Evolutionary conservation across 1,139 yeast genomes (phyloP).

Genomic region (Zygosaccharomyces sapae): DNA sequence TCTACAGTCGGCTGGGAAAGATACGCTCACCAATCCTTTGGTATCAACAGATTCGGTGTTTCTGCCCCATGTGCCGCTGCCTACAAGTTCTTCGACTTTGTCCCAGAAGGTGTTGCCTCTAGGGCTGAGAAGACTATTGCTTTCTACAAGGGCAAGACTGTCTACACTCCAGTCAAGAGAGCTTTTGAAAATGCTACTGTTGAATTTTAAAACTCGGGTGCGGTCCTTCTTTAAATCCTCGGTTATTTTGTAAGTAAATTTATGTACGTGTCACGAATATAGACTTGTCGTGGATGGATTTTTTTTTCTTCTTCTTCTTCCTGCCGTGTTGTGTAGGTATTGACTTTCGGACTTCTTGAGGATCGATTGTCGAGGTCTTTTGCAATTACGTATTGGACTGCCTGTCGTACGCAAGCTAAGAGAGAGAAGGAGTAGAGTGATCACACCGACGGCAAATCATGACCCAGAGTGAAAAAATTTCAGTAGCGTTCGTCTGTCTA

Average conservation of each 20-base stretch:
- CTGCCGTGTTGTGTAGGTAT: too few species aligned
- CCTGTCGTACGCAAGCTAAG: too few species aligned
- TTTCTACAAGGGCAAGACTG: conserved; percentile 74
- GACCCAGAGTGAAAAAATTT: conserved; percentile 34
- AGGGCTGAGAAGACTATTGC: conserved; percentile 78
- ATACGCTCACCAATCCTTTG: conserved; percentile 96
- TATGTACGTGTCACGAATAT: conserved; percentile 7
- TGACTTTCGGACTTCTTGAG: too few species aligned
- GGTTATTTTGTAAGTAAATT: neutral
- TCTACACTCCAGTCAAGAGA: conserved; percentile 71
- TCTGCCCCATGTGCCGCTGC: conserved; percentile 87
- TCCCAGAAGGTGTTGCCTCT: conserved; percentile 87
- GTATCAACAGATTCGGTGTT: conserved; percentile 95
- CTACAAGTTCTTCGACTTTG: conserved; percentile 83
- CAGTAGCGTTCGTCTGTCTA: conserved; percentile 85
- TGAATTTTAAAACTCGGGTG: neutral
- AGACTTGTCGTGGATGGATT: conserved; percentile 5
- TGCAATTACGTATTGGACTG: too few species aligned
- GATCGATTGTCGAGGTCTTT: too few species aligned
- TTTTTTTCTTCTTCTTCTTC: neutral
- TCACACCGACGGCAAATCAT: neutral
- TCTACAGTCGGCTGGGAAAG: conserved; percentile 90
- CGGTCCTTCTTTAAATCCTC: neutral
- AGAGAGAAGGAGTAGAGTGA: too few species aligned
- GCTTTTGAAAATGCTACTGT: conserved; percentile 52